These are phyloP conservation scores for Mortierella claussenii DNA, from an alignment of 192 early-diverging fungal species.

Conservation along the genomic window DNA sequence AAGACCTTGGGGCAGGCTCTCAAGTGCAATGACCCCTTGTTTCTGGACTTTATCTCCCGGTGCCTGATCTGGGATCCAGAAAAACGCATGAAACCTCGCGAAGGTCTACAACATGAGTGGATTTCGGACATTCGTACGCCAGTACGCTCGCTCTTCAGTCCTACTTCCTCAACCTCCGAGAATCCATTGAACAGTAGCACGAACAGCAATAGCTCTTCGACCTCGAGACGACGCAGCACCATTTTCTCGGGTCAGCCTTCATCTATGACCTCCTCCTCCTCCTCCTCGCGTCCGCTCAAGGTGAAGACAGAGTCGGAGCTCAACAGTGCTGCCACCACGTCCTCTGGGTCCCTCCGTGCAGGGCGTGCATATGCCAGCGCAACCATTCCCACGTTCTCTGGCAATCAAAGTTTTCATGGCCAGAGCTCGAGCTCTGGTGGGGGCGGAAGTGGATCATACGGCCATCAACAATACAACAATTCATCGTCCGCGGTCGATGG, in stretches of 20 bases:
- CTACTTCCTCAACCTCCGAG: conserved; percentile 2
- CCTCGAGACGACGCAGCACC: conserved; percentile 32
- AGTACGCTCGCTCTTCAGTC: conserved; percentile 47
- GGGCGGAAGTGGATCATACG: background rate
- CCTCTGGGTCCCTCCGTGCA: conserved; percentile 26
- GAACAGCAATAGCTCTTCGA: conserved; percentile 31
- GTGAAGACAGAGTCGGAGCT: conserved; percentile 37
- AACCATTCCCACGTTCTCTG: background rate
- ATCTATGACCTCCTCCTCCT: background rate
- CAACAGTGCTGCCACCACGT: conserved; percentile 8
- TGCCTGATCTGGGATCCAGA: conserved; percentile 94
- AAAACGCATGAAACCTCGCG: conserved; percentile 84
- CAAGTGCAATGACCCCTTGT: conserved; percentile 77
- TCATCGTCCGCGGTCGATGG: background rate
- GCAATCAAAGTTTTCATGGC: conserved; percentile 36
- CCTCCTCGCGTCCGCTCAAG: conserved; percentile 28
- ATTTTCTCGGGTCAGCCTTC: conserved; percentile 40
- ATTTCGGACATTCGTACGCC: conserved; percentile 69
- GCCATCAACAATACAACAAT: background rate
- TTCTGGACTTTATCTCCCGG: conserved; percentile 87
- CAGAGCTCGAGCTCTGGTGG: conserved; percentile 9
- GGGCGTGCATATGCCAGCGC: conserved; percentile 17
- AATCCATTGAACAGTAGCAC: conserved; percentile 18
- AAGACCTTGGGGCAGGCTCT: conserved; percentile 81
- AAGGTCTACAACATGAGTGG: conserved; percentile 89